phyloP scores from a whole-genome alignment of 2,329 filamentous ascomycete species.

The Beauveria australis region DNA sequence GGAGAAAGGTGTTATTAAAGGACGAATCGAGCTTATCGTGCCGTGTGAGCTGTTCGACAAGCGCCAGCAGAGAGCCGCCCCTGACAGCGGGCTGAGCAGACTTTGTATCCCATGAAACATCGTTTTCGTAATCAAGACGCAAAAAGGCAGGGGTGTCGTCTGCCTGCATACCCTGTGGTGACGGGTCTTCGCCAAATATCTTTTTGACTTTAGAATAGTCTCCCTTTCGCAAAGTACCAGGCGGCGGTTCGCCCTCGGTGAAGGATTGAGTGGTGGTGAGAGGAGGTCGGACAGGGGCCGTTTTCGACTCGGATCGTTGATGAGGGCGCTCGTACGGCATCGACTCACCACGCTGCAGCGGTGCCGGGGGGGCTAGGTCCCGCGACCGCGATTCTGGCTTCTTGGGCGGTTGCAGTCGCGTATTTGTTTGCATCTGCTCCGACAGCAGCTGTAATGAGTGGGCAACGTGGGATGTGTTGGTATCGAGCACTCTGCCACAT shows the following conservation, averaged over 20 bases:
- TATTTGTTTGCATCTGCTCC: slow-evolving; percentile 61
- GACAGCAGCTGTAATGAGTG: slow-evolving; percentile 82
- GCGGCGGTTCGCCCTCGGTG: slow-evolving; percentile 47
- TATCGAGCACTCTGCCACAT: slow-evolving; percentile 73
- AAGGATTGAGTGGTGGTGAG: slow-evolving; percentile 54
- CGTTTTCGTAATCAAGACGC: slow-evolving; percentile 76
- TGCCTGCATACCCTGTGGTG: slow-evolving; percentile 38
- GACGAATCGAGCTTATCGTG: slow-evolving; percentile 92
- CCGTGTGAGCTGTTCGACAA: slow-evolving; percentile 91
- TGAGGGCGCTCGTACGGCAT: slow-evolving; percentile 49
- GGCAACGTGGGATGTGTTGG: slow-evolving; percentile 76
- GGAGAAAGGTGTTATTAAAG: slow-evolving; percentile 95
- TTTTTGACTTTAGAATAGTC: slow-evolving; percentile 58
- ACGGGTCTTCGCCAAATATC: slow-evolving; percentile 57
- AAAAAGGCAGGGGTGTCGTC: slow-evolving; percentile 82
- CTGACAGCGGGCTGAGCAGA: slow-evolving; percentile 67
- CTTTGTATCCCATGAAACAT: slow-evolving; percentile 86
- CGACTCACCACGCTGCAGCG: slow-evolving; percentile 49
- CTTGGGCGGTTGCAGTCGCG: slow-evolving; percentile 36
- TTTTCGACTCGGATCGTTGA: slow-evolving; percentile 47
- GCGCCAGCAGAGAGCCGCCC: slow-evolving; percentile 77
- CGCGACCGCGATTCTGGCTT: slow-evolving; percentile 31
- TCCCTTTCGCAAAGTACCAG: slow-evolving; percentile 48
- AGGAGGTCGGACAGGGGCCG: slow-evolving; percentile 34
- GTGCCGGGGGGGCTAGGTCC: slow-evolving; percentile 39